Base-by-base conservation (phyloP, 345 rosid genomes). In the Salix suchowensis region DNA sequence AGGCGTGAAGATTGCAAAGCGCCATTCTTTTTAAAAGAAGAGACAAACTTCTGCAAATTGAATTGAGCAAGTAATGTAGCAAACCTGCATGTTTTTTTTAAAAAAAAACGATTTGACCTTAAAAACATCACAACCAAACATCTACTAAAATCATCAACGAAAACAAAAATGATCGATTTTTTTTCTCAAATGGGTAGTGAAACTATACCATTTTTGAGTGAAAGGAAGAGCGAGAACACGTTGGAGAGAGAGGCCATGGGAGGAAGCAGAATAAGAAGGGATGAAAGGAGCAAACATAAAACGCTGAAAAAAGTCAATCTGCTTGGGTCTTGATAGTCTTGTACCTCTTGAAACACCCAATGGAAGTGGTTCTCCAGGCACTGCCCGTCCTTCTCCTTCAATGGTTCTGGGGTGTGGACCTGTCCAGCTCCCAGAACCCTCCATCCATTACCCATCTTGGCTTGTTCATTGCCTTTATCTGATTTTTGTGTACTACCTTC, bases 381-480 rank as follows among this genome's bases (percentile, higher is more conserved):
- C 93, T 3, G 97, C 84, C 40, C 90, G 87, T 21, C 96, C 94
- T 19, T 79, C 83, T 42, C 91, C 94, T 68, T 96, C 97, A 1
- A 96, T 85, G 11, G 96, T 91, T 48, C 70, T 70, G 11, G 11
- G 98, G 98, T 26, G 98, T 93, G 2, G 99, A 91, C 67, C 80
- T 65, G 74, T 90, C 99, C 71, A 88, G 84, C 78, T 93, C 97
- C 99, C 99, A 93, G 34, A 86, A 81, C 23, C 87, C 93, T 68
- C 91, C 98, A 71, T 95, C 99, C 86, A 69, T 87, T 66, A 86
- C 89, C 94, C 94, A 91, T 79, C 94, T 84, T 70, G 91, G 85
- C 89, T 89, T 89, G 87, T 87, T 92, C 99, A 93, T 89, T 11
- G 1, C 70, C 44, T 15, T 39, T 21, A 58, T 40, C 46, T 64